Conservation (phyloP, 1,284 basidiomycete genomes). For the Neolentinus lepideus region DNA sequence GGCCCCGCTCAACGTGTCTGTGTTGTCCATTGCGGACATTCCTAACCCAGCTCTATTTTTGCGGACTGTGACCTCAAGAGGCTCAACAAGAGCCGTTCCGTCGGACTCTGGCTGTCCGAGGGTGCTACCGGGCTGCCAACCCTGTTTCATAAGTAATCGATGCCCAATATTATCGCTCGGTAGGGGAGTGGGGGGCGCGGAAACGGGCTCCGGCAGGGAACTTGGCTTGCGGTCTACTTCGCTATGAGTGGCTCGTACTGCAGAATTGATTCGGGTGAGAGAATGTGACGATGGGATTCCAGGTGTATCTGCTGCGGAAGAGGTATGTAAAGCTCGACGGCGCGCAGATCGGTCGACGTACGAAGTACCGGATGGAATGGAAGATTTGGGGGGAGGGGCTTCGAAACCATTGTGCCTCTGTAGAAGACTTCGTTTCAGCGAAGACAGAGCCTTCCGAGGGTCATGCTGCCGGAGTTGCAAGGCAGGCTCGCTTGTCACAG, state of each 20-base stretch:
- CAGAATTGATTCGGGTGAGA: background rate
- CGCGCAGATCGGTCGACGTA: slow-evolving; percentile 67
- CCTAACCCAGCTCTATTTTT: slow-evolving; percentile 50
- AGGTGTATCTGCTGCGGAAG: slow-evolving; percentile 39
- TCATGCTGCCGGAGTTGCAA: slow-evolving; percentile 21
- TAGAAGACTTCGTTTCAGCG: slow-evolving; percentile 54
- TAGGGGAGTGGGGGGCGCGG: slow-evolving; percentile 37
- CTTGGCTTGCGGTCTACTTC: slow-evolving; percentile 8
- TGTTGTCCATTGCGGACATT: slow-evolving; percentile 13
- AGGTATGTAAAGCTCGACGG: slow-evolving; percentile 48
- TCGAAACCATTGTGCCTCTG: slow-evolving; percentile 32
- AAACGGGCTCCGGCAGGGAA: slow-evolving; percentile 16
- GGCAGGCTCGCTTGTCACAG: slow-evolving; percentile 10
- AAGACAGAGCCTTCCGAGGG: slow-evolving; percentile 52
- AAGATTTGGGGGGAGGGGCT: slow-evolving; percentile 4
- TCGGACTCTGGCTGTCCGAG: slow-evolving; percentile 35
- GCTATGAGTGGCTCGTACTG: background rate
- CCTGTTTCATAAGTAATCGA: slow-evolving; percentile 59
- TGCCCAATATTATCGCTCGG: slow-evolving; percentile 59
- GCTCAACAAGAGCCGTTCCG: slow-evolving; percentile 42
- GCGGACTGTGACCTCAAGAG: slow-evolving; percentile 39
- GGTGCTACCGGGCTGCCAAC: slow-evolving; percentile 62
- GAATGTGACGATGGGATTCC: background rate
- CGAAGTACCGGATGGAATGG: slow-evolving; percentile 3
- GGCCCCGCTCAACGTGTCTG: background rate